Conservation (phyloP, 2,329 filamentous ascomycete species). For the Cladophialophora immunda region DNA sequence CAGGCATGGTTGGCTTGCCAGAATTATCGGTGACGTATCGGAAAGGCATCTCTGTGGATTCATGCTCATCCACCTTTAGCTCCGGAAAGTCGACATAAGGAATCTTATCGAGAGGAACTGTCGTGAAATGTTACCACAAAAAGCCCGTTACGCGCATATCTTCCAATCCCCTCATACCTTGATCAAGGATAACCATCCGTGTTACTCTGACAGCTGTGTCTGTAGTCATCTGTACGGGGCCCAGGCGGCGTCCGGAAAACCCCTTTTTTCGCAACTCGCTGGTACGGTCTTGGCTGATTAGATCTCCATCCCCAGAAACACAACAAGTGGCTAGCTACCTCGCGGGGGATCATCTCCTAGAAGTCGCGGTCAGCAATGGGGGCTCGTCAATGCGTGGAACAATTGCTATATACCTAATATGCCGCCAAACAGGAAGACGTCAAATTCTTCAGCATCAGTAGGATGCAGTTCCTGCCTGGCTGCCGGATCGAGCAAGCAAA, state of each 20-base stretch:
- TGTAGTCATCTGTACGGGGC: slow-evolving; percentile 96
- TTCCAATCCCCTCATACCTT: slow-evolving; percentile 63
- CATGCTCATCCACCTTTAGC: slow-evolving; percentile 86
- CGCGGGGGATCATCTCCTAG: slow-evolving; percentile 90
- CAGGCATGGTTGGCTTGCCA: slow-evolving; percentile 87
- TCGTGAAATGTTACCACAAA: slow-evolving; percentile 9
- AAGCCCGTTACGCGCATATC: background rate
- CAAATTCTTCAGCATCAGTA: slow-evolving; percentile 81
- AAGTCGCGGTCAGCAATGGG: slow-evolving; percentile 5
- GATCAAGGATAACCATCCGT: slow-evolving; percentile 83
- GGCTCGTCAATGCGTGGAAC: background rate
- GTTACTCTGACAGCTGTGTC: slow-evolving; percentile 96
- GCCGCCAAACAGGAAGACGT: slow-evolving; percentile 93
- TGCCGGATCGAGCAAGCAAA: slow-evolving; percentile 89
- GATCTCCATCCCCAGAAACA: background rate
- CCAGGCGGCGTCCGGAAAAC: slow-evolving; percentile 84
- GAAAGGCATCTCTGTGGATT: slow-evolving; percentile 98
- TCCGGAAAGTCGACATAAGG: slow-evolving; percentile 88
- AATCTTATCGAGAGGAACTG: slow-evolving; percentile 80
- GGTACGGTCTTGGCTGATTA: slow-evolving; percentile 64
- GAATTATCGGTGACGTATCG: slow-evolving; percentile 83
- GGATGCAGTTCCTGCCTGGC: slow-evolving; percentile 83
- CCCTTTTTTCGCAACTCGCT: slow-evolving; percentile 95
- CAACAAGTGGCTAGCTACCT: slow-evolving; percentile 42
- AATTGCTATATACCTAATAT: slow-evolving; percentile 74